Evolutionary conservation across 345 rosid species (phyloP).

Genomic region (Populus davidiana): DNA sequence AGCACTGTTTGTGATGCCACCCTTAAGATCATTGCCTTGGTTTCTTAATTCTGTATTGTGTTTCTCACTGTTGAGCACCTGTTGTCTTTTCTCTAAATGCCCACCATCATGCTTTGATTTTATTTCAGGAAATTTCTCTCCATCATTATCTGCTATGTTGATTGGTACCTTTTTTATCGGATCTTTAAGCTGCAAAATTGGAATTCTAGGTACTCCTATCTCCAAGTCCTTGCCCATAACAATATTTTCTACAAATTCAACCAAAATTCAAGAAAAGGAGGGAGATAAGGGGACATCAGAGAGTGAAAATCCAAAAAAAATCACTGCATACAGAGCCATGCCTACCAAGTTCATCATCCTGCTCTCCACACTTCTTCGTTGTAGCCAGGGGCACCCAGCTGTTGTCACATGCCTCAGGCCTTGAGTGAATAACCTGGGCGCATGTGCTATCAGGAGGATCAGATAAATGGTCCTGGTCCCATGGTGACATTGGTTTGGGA

Average conservation of each 20-base stretch:
- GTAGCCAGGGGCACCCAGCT: conserved; percentile 38
- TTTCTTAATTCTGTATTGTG: conserved; percentile 17
- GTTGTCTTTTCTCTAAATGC: conserved; percentile 14
- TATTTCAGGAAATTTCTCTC: conserved; percentile 23
- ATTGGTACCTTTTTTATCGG: conserved; percentile 15
- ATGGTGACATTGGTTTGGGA: conserved; percentile 25
- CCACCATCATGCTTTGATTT: conserved; percentile 26
- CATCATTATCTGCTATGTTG: conserved; percentile 16
- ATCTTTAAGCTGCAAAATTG: conserved; percentile 24
- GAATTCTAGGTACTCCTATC: conserved; percentile 31
- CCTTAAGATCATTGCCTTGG: conserved; percentile 21
- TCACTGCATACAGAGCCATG: not conserved
- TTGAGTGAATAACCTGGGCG: conserved; percentile 35
- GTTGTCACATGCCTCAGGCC: conserved; percentile 29
- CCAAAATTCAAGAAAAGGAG: conserved; percentile 2
- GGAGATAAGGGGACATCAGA: not conserved
- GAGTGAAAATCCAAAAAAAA: not conserved
- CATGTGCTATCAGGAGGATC: conserved; percentile 38
- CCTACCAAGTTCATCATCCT: conserved; percentile 36
- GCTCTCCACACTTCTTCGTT: conserved; percentile 18
- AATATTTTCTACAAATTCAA: conserved; percentile 24
- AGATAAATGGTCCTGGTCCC: conserved; percentile 33
- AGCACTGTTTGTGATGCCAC: conserved; percentile 12
- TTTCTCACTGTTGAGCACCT: conserved; percentile 32
- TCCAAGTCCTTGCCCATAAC: conserved; percentile 39